Percentiles rank a stretch among this genome's conserved stretches.
These are phyloP conservation scores for Berberis thunbergii DNA, from an alignment of 164 flowering plant genomes.

Conservation along the genomic window DNA sequence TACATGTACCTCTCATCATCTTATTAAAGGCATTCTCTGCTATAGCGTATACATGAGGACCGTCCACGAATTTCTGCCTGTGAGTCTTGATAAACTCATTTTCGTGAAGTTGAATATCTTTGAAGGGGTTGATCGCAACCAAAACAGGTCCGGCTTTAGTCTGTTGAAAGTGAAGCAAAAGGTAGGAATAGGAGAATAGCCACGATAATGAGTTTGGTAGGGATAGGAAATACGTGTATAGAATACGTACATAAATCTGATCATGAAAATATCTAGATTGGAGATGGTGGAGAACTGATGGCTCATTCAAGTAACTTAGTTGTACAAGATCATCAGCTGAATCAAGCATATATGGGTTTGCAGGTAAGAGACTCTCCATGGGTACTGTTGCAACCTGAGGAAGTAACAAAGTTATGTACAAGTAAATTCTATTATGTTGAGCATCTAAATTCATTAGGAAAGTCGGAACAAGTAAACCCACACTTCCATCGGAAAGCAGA, in stretches of 20 bases:
- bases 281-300: constrained; percentile 88
- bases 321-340: constrained; percentile 83
- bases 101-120: constrained; percentile 53
- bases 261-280: constrained; percentile 54
- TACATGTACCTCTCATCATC: constrained; percentile 67
- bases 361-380: constrained; percentile 60
- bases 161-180: constrained; percentile 29
- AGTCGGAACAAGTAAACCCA: constrained; percentile 27
- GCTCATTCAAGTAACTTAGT: constrained; percentile 94
- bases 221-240: neutral
- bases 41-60: constrained; percentile 75
- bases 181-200: constrained; percentile 4
- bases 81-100: constrained; percentile 28
- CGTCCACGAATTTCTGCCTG: constrained; percentile 37
- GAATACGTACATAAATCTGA: constrained; percentile 59
- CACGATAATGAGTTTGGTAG: neutral
- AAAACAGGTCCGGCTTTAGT: constrained; percentile 93
- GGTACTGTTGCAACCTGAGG: constrained; percentile 52
- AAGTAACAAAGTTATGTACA: neutral
- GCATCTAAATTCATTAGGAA: neutral
- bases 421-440: neutral
- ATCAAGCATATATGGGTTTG: constrained; percentile 78
- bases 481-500: constrained; percentile 55
- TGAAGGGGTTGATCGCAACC: constrained; percentile 91
- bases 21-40: constrained; percentile 64